phyloP scores from a whole-genome alignment of 768 basidiomycete species.

The Mycena metata region DNA sequence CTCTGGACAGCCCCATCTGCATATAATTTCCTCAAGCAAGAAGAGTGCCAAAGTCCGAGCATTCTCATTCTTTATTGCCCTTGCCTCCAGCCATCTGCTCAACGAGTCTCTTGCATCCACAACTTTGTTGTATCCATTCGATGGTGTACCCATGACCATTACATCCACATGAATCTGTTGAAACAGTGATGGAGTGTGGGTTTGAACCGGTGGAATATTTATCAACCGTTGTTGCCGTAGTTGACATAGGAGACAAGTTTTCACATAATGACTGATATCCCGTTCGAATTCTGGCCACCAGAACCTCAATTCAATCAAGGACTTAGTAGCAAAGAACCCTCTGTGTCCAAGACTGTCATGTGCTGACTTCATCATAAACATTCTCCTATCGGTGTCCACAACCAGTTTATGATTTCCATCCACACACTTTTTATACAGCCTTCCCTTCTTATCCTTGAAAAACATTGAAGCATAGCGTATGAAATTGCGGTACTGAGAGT shows the following conservation, averaged over 20 bases:
- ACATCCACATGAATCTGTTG: neutral
- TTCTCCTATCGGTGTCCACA: constrained; percentile 10
- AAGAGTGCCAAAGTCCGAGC: neutral
- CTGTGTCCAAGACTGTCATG: constrained; percentile 39
- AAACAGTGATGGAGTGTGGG: neutral
- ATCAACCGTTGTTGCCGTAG: constrained; percentile 38
- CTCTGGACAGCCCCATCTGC: too few relatives aligned
- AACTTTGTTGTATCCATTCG: neutral
- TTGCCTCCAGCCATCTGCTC: too few relatives aligned
- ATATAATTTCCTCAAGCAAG: neutral
- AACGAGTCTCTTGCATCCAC: neutral
- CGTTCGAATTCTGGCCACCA: constrained; percentile 41
- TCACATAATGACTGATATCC: constrained; percentile 48
- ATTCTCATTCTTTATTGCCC: too few relatives aligned
- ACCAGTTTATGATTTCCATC: constrained; percentile 5
- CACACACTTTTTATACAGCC: too few relatives aligned
- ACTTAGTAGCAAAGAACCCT: constrained; percentile 19
- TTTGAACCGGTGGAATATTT: neutral
- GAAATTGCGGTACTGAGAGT: neutral
- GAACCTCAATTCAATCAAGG: constrained; percentile 26
- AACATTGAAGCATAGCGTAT: constrained; percentile 1
- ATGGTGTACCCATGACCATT: neutral
- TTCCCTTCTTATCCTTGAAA: neutral
- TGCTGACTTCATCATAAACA: constrained; percentile 24
- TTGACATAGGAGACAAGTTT: constrained; percentile 51